Base-by-base conservation (phyloP, 805 yeast species). In the Sugiyamaella valdiviana region DNA sequence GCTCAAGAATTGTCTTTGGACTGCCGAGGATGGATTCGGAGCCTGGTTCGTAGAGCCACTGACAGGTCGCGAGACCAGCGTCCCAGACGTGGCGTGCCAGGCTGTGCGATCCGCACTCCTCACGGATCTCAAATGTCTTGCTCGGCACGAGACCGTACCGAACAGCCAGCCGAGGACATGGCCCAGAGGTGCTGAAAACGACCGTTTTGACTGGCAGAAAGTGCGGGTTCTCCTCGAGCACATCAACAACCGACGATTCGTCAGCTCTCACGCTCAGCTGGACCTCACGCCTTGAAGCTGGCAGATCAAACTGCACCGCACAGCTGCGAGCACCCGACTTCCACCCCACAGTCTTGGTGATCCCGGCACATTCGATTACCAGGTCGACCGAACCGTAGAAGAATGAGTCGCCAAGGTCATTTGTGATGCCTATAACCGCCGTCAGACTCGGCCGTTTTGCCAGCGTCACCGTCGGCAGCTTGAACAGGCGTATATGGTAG, bases 81-180 rank as follows among this genome's bases (percentile, higher is more conserved):
- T 70, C 73, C 76, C 76, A 72, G 17, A 72, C 49, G 50, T 72
- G 75, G 35, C 72, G 57, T 14, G 74, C 75, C 23, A 72, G 67
- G 44, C 63, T 67, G 36, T 70, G 64, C 6, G 51, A 44, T 1
- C 73, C 70, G 0, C 67, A 52, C 41, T 72, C 74, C 48, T 72
- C 75, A 24, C 51, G 51, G 23, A 70, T 46, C 22, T 22, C 45
- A 14, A 54, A 21, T 12, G 20, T 20, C 20, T 9, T n/a, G 12
- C n/a, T 15, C 20, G 44, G 44, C 9, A 41, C 36, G 10, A 41
- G 26, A 15, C 17, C 36, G 9, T 16, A n/a, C 16, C 12, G 45
- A 22, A 22, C 40, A n/a, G 36, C 26, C 2, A 36, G 10, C 17
- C 44, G 36, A 36, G 24, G 22, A 14, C 41, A 39, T 7, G 39